Conservation (phyloP, 345 rosid species). For the Rubroshorea leprosula region DNA sequence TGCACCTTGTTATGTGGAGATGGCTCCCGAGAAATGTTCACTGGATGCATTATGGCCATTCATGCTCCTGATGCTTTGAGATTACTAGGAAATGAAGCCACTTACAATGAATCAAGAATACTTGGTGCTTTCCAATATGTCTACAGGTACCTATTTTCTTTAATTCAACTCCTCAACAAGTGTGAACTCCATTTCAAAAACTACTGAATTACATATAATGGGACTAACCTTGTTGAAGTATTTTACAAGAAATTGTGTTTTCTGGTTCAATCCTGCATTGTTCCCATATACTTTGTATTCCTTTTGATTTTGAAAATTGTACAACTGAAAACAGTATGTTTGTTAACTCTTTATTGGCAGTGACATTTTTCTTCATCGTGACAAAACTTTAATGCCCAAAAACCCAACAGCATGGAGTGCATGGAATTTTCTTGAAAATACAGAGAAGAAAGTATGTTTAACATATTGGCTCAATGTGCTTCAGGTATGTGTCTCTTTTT, state of each 20-base stretch:
- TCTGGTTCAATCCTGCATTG: background rate
- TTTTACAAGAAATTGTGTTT: background rate
- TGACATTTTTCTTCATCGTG: constrained; percentile 74
- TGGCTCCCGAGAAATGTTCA: constrained; percentile 40
- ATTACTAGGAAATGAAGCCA: constrained; percentile 57
- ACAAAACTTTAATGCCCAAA: constrained; percentile 69
- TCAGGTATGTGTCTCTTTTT: constrained; percentile 49
- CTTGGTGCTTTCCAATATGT: constrained; percentile 88
- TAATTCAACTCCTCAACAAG: too few relatives aligned
- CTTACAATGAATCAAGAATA: constrained; percentile 63
- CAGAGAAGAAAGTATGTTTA: constrained; percentile 55
- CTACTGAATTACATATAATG: too few relatives aligned
- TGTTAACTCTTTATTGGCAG: constrained; percentile 36
- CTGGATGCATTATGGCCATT: constrained; percentile 52
- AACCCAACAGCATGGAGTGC: constrained; percentile 88
- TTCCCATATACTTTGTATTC: background rate
- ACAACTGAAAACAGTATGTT: background rate
- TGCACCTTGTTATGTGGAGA: constrained; percentile 45
- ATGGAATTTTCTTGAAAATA: constrained; percentile 88
- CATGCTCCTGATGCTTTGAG: constrained; percentile 81
- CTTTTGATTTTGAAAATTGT: background rate
- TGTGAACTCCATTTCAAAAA: too few relatives aligned
- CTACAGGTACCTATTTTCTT: constrained; percentile 43
- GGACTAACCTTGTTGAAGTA: too few relatives aligned
- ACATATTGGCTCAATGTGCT: constrained; percentile 96